phyloP scores from a whole-genome alignment of 805 yeast genomes.

The Millerozyma acaciae region DNA sequence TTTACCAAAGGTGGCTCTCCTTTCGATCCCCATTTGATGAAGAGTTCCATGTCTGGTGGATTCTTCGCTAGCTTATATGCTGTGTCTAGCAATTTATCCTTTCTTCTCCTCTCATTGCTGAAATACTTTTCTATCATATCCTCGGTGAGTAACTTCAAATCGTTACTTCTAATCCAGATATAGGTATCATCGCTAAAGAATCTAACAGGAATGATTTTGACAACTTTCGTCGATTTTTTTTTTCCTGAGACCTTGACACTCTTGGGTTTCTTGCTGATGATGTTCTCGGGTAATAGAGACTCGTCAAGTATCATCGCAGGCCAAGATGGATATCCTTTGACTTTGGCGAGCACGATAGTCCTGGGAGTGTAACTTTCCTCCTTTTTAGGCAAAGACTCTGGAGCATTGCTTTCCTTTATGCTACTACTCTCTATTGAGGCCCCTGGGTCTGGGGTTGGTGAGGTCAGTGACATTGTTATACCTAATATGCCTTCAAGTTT shows the following conservation, averaged over 20 bases:
- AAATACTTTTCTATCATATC: conserved; percentile 42
- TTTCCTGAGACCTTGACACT: conserved; percentile 20
- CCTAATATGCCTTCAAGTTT: too few relatives aligned
- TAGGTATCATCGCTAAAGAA: conserved; percentile 72
- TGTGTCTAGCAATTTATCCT: conserved; percentile 41
- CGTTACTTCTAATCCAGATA: conserved; percentile 58
- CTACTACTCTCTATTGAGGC: not conserved
- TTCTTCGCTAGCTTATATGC: conserved; percentile 53
- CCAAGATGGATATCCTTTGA: conserved; percentile 88
- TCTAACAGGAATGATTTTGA: conserved; percentile 47
- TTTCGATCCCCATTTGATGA: conserved; percentile 37
- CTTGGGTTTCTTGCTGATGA: conserved; percentile 50
- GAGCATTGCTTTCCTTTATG: not conserved
- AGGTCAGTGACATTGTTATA: not conserved
- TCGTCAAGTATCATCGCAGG: conserved; percentile 77
- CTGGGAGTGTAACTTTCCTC: conserved; percentile 8
- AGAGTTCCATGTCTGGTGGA: conserved; percentile 40
- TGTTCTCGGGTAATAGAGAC: conserved; percentile 54
- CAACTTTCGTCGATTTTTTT: conserved; percentile 12
- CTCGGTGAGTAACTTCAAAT: conserved; percentile 43
- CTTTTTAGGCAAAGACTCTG: not conserved
- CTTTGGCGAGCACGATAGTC: conserved; percentile 59
- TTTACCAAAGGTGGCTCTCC: conserved; percentile 48
- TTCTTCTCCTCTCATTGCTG: conserved; percentile 24
- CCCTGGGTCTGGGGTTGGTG: not conserved